Evolutionary conservation across 2,329 filamentous ascomycete species (phyloP), one percentile per base, ranked within the genome.

Genomic region (Allantophomopsis cytisporea): DNA sequence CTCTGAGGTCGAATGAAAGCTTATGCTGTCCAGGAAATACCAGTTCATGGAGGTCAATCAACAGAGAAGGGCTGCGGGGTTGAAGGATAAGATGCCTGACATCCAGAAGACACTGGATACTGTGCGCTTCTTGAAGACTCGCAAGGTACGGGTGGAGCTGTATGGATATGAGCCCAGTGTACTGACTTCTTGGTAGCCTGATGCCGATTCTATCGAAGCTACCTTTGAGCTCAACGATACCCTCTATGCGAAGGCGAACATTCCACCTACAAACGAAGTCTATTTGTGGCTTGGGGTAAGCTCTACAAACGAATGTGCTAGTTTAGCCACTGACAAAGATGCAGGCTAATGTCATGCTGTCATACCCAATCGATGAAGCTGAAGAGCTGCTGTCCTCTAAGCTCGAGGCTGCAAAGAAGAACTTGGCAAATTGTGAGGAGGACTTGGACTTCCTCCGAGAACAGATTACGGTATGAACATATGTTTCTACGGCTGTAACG

Each of bases 31-130:
- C 57, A 94, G 87, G 51, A 98, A 98, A 71, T 98, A 98, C 66
- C 91, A 96, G 61, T 98, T 96, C 65, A 98, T 98, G 91, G 87
- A 96, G 64, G 69, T 82, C 57, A 96, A 94, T 61, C 83, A 91
- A 43, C 82, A 94, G 60, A 74, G 86, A 46, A 76, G 91, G 36
- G 80, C 83, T 39, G 69, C 72, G 4, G 87, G 88, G 2, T 66
- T 98, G 41, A 83, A 80, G 54, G 88, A 95, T 55, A 98, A 96
- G 67, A 87, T 98, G 49, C 91, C 91, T 0, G 91, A 98, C 58
- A 96, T 98, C 47, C 80, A 85, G 54, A 95, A 95, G 69, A 96
- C 91, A 1, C 64, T 96, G 43, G 89, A 96, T 43, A 91, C 86
- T 14, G 89, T 96, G 38, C 72, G 69, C 42, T 96, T 96, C 54